phyloP scores from a whole-genome alignment of 495 filamentous ascomycete genomes.

The Recurvomyces mirabilis region DNA sequence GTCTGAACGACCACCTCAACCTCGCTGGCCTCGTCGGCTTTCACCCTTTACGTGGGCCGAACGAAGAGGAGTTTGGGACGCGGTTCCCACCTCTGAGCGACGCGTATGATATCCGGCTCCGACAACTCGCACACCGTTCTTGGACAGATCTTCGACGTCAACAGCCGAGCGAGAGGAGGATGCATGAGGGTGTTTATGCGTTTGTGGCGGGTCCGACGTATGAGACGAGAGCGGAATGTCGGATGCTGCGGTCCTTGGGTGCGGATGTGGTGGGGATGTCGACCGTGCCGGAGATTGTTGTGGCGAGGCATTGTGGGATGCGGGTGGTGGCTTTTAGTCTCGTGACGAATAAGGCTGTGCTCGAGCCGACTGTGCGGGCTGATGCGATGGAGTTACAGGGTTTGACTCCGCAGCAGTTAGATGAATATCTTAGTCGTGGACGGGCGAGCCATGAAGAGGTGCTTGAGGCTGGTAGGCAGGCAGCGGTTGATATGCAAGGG shows the following conservation, averaged over 20 bases:
- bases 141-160: conserved; percentile 42
- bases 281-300: conserved; percentile 65
- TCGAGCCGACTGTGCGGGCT: conserved; percentile 52
- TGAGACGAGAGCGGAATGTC: conserved; percentile 67
- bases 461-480: conserved; percentile 48
- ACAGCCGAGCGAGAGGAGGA: conserved; percentile 33
- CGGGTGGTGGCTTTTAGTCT: conserved; percentile 62
- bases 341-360: conserved; percentile 63
- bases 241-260: conserved; percentile 54
- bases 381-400: conserved; percentile 36
- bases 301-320: conserved; percentile 59
- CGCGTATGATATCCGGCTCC: conserved; percentile 62
- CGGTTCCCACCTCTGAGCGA: conserved; percentile 65
- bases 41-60: conserved; percentile 63
- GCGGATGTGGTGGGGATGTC: conserved; percentile 73
- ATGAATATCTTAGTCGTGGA: conserved; percentile 46
- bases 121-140: conserved; percentile 47
- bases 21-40: conserved; percentile 57
- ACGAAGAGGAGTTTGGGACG: conserved; percentile 54
- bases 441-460: conserved; percentile 67
- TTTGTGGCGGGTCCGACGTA: conserved; percentile 65
- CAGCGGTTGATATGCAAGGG: conserved; percentile 57
- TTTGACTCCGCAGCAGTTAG: conserved; percentile 39
- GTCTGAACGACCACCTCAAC: conserved; percentile 69
- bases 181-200: conserved; percentile 68